Percentiles rank a stretch among this genome's conserved stretches.
phyloP scores from a whole-genome alignment of 2,329 filamentous ascomycete genomes.

The Pseudogymnoascus sp. region DNA sequence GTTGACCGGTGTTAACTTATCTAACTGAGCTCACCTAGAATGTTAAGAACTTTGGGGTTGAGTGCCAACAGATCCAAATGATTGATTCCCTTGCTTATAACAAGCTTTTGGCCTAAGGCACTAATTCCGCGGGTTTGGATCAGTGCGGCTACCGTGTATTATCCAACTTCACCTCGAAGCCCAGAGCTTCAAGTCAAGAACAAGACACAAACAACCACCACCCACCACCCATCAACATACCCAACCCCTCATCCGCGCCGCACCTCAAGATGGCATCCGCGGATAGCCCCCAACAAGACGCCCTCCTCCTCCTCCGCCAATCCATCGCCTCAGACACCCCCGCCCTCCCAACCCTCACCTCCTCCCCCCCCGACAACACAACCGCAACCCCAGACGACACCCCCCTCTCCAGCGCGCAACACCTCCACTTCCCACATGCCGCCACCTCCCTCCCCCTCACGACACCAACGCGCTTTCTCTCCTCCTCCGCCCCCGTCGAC shows the following conservation, averaged over 20 bases:
- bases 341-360: conserved; percentile 65
- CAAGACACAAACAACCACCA: neutral
- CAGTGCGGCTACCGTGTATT: neutral
- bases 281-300: conserved; percentile 51
- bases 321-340: conserved; percentile 63
- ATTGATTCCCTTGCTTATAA: neutral
- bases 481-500: conserved; percentile 65
- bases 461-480: conserved; percentile 75
- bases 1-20: too few relatives aligned
- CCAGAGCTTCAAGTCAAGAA: neutral
- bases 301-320: conserved; percentile 74
- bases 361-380: conserved; percentile 52
- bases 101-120: conserved; percentile 6
- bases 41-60: too few relatives aligned
- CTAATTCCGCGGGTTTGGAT: neutral
- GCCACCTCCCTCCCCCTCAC: conserved; percentile 58
- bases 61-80: neutral
- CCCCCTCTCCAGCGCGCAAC: conserved; percentile 65
- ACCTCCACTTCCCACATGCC: conserved; percentile 63
- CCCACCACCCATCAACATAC: neutral
- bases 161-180: conserved; percentile 1
- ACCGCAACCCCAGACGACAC: conserved; percentile 29
- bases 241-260: neutral
- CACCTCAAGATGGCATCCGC: conserved; percentile 43
- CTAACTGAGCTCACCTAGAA: too few relatives aligned